A percentile compares a stretch with the other conserved stretches of the same genome.
Evolutionary conservation across 192 early-diverging fungal species (phyloP).

Genomic region (Obelidium mucronatum): DNA sequence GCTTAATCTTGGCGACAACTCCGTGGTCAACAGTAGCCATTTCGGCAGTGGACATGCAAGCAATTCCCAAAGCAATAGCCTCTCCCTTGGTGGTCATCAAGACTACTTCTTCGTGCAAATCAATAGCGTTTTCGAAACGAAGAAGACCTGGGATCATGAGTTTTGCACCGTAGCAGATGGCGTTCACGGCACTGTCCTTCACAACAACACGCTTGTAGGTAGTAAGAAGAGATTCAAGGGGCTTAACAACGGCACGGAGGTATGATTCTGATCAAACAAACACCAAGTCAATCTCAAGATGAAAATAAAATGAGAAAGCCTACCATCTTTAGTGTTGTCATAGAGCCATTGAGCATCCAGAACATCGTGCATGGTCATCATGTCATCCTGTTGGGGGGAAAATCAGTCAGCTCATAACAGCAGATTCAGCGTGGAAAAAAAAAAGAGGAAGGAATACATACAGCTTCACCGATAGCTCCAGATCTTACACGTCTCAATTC

Average conservation of each 20-base stretch:
- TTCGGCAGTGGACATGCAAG: slow-evolving; percentile 96
- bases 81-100: slow-evolving; percentile 99
- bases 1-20: slow-evolving; percentile 99
- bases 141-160: slow-evolving; percentile 98
- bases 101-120: slow-evolving; percentile 96
- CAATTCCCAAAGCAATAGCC: slow-evolving; percentile 97
- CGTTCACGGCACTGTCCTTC: slow-evolving; percentile 98
- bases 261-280: slow-evolving; percentile 75
- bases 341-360: slow-evolving; percentile 98
- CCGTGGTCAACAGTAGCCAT: slow-evolving; percentile 97
- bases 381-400: slow-evolving; percentile 68
- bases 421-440: neutral
- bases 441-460: slow-evolving; percentile 37
- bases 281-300: neutral
- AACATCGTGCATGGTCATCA: slow-evolving; percentile 99
- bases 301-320: no score
- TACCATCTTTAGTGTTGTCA: slow-evolving; percentile 93
- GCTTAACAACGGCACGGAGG: slow-evolving; percentile 90
- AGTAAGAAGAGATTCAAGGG: slow-evolving; percentile 92
- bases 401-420: slow-evolving; percentile 1
- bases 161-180: slow-evolving; percentile 99
- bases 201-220: slow-evolving; percentile 98
- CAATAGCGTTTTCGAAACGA: slow-evolving; percentile 94
- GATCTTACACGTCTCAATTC: slow-evolving; percentile 97
- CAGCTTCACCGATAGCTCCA: slow-evolving; percentile 88